These are phyloP conservation scores for Penicillium oxalicum DNA, from an alignment of 2,329 filamentous ascomycete species.

Conservation along the genomic window DNA sequence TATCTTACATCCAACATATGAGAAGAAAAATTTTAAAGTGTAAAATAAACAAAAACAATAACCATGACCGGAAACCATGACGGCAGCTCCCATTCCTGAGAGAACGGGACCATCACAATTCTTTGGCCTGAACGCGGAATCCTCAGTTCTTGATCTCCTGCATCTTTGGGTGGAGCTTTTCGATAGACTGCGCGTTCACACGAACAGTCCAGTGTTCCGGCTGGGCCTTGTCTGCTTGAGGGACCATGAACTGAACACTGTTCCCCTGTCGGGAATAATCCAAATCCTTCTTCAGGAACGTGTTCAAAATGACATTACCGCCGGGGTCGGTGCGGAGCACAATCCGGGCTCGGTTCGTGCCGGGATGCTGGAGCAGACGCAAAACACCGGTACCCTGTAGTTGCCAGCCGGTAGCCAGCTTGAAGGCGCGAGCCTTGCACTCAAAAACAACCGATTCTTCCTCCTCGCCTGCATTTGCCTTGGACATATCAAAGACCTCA, in stretches of 20 bases:
- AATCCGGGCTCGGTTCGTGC: slow-evolving; percentile 60
- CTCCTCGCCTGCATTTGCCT: slow-evolving; percentile 62
- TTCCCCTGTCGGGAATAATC: slow-evolving; percentile 54
- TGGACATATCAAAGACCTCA: slow-evolving; percentile 61
- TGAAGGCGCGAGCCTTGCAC: slow-evolving; percentile 63
- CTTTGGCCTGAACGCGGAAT: no score
- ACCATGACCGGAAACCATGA: no score
- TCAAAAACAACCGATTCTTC: slow-evolving; percentile 67
- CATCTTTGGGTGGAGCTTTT: slow-evolving; percentile 10
- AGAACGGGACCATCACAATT: background rate
- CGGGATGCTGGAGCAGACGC: slow-evolving; percentile 67
- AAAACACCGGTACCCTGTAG: slow-evolving; percentile 66
- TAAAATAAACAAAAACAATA: no score
- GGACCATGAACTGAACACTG: slow-evolving; percentile 42
- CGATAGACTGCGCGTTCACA: slow-evolving; percentile 47
- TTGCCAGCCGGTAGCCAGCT: slow-evolving; percentile 57
- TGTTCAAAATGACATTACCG: slow-evolving; percentile 69
- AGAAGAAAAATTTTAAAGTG: background rate
- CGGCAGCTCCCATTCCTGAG: no score
- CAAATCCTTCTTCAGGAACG: slow-evolving; percentile 55
- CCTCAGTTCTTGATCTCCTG: slow-evolving; percentile 18
- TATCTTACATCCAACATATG: slow-evolving; percentile 13
- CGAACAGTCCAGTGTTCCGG: slow-evolving; percentile 67
- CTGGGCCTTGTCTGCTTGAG: slow-evolving; percentile 52
- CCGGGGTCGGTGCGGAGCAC: slow-evolving; percentile 69